Evolutionary conservation across 768 basidiomycete genomes (phyloP), one percentile per base, ranked within the genome.

Genomic region (Trametes cubensis): DNA sequence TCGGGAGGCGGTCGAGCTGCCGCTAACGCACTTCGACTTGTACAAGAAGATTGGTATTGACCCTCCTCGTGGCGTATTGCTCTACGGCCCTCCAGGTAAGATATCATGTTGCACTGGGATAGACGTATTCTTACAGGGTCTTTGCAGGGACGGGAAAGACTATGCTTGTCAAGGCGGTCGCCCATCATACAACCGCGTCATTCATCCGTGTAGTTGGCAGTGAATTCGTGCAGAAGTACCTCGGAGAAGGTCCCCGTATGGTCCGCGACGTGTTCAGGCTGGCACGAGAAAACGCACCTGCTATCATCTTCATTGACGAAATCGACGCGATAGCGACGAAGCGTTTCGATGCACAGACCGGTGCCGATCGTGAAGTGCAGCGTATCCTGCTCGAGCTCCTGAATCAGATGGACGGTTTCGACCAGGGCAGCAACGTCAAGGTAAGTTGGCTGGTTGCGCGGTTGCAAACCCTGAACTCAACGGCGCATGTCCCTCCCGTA

Each of bases 41-140:
- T 99, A 98, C 83, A 93, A 93, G 80, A 98, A 98, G 80, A 99
- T 99, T 71, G 97, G 97, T 67, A 99, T 99, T 66, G 96, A 99
- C 78, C 97, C 97, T 3, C 97, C 97, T 60, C 85, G 97, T 25
- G 97, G 97, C 77, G 97, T 99, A 2, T 77, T 99, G 57, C 82
- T 99, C 15, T 98, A 97, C 71, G 97, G 97, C 1, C 97, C 97
- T 38, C 97, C 97, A 71, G 96, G 95, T 91, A 70, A 51, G 81
- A 69, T 15, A 26, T 30, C 28, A 28, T 53, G 4, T 25, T 6
- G 52, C 47, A 34, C 23, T 7, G 28, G 8, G 28, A 17, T 21
- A 14, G 17, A 44, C 4, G 10, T 20, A 25, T 39, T n/a, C 18
- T 49, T 10, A 42, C 28, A 7, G 26, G 8, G 17, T 38, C 18